phyloP scores from a whole-genome alignment of 805 yeast species.

The Yarrowia sp. region DNA sequence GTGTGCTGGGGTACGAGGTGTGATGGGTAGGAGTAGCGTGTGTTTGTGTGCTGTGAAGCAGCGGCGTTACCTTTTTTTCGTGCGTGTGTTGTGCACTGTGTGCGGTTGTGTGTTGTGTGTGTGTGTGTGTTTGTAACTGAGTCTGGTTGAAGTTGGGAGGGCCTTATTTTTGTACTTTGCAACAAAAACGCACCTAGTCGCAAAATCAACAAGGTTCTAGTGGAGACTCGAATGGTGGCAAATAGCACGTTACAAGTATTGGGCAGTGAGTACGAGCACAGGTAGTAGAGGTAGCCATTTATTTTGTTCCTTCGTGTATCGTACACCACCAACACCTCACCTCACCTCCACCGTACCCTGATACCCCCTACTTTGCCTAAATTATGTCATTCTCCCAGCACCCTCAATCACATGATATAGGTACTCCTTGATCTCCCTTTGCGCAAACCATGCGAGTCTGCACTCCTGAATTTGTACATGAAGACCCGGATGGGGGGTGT shows the following conservation, averaged over 20 bases:
- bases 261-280: too few relatives aligned
- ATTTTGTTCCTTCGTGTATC: too few relatives aligned
- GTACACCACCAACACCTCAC: too few relatives aligned
- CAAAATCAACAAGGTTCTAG: conserved; percentile 24
- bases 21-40: conserved; percentile 14
- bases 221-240: conserved; percentile 33
- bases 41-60: conserved; percentile 6
- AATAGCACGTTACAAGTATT: background rate
- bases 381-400: conserved; percentile 33
- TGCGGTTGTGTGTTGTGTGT: conserved; percentile 7
- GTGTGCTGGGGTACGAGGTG: conserved; percentile 12
- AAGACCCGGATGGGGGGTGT: background rate
- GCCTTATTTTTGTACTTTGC: conserved; percentile 17
- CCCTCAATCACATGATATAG: conserved; percentile 31
- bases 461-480: conserved; percentile 35
- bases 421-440: conserved; percentile 37
- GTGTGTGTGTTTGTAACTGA: conserved; percentile 1
- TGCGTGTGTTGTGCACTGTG: conserved; percentile 31
- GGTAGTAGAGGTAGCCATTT: too few relatives aligned
- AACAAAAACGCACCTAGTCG: conserved; percentile 8
- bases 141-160: background rate
- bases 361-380: conserved; percentile 13
- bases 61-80: conserved; percentile 21
- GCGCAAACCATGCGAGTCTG: conserved; percentile 36
- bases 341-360: too few relatives aligned